Conservation (phyloP, 208 protist genomes). For the Trypanosoma scelopori region DNA sequence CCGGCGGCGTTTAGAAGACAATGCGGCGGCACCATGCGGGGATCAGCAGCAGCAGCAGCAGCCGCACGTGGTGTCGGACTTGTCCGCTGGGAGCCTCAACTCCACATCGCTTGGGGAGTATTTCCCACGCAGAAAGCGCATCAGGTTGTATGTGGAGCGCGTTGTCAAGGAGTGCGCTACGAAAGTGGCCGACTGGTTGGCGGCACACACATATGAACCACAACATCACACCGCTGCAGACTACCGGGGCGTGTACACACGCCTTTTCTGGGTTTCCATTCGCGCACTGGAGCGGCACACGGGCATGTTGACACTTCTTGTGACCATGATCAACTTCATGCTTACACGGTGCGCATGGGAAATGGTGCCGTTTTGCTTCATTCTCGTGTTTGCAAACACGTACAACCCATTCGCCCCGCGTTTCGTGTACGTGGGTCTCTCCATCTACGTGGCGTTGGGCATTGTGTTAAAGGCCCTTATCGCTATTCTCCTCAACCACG, state of each 20-base stretch:
- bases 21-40: too few relatives aligned
- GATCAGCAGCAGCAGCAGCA: too few relatives aligned
- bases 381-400: constrained; percentile 44
- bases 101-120: background rate
- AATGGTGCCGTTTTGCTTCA: constrained; percentile 37
- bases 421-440: constrained; percentile 29
- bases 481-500: constrained; percentile 21
- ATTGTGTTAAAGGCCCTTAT: constrained; percentile 44
- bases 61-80: too few relatives aligned
- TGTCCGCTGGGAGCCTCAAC: too few relatives aligned
- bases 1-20: too few relatives aligned
- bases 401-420: constrained; percentile 52
- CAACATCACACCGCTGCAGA: constrained; percentile 14
- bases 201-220: constrained; percentile 51
- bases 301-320: constrained; percentile 28
- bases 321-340: constrained; percentile 38
- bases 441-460: constrained; percentile 36
- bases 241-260: constrained; percentile 21
- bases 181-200: constrained; percentile 26
- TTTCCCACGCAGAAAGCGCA: constrained; percentile 2
- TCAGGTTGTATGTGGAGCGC: background rate
- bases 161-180: constrained; percentile 11
- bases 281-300: constrained; percentile 44
- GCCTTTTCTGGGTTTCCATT: constrained; percentile 24
- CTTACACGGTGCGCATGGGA: constrained; percentile 54